A percentile compares a stretch with the other conserved stretches of the same genome.
These are phyloP conservation scores for Funneliformis geosporum DNA, from an alignment of 192 early-diverging fungal species.

Conservation along the genomic window DNA sequence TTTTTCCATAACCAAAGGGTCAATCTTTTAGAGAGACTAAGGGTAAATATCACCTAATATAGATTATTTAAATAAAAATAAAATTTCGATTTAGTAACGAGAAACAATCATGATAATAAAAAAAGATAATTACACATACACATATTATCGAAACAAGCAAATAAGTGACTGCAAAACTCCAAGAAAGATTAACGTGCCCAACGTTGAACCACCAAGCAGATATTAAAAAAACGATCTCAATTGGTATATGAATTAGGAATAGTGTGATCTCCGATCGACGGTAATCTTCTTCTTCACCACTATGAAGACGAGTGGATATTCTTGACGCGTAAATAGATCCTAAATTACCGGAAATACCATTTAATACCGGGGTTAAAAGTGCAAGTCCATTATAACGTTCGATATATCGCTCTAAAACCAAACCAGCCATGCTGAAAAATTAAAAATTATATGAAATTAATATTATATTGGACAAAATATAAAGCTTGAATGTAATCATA, in stretches of 20 bases:
- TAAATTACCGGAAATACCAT: slow-evolving; percentile 75
- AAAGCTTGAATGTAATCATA: not conserved
- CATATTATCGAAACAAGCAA: slow-evolving; percentile 58
- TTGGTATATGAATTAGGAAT: slow-evolving; percentile 68
- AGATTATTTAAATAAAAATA: slow-evolving; percentile 34
- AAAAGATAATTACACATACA: slow-evolving; percentile 43
- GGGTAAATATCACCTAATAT: slow-evolving; percentile 53
- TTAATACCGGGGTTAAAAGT: slow-evolving; percentile 66
- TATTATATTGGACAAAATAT: not conserved
- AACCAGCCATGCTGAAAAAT: slow-evolving; percentile 55
- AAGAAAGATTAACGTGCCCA: slow-evolving; percentile 44
- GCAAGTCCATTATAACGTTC: slow-evolving; percentile 66
- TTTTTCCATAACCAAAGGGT: slow-evolving; percentile 64
- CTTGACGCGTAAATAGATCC: slow-evolving; percentile 77
- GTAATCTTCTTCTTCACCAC: slow-evolving; percentile 48
- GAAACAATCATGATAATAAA: not conserved
- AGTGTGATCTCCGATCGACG: slow-evolving; percentile 57
- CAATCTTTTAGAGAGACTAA: slow-evolving; percentile 58
- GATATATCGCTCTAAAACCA: slow-evolving; percentile 69
- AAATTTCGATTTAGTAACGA: slow-evolving; percentile 21
- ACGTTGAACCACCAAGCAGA: slow-evolving; percentile 52
- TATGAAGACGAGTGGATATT: slow-evolving; percentile 73
- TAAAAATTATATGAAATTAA: slow-evolving; percentile 14
- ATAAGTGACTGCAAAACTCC: slow-evolving; percentile 53
- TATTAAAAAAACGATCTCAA: slow-evolving; percentile 63